Conservation (phyloP, 2,329 filamentous ascomycete species). For the Dactylellina haptotyla region DNA sequence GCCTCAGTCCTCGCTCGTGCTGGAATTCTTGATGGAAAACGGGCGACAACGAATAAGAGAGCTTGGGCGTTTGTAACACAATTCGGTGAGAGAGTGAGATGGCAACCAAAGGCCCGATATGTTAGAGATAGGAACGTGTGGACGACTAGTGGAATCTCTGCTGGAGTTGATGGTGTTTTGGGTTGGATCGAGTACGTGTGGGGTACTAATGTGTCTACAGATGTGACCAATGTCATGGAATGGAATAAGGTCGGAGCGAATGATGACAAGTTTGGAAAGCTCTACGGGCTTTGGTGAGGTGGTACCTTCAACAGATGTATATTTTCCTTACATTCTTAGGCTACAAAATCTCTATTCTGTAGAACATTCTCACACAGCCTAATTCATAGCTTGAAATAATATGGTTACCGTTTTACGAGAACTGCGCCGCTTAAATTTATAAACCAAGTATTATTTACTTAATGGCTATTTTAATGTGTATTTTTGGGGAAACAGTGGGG, state of each 20-base stretch:
- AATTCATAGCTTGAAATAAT: too few species aligned
- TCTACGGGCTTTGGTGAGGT: slow-evolving; percentile 34
- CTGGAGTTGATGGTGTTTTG: slow-evolving; percentile 64
- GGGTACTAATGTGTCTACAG: slow-evolving; percentile 58
- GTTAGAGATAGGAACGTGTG: slow-evolving; percentile 64
- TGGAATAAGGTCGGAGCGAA: slow-evolving; percentile 47
- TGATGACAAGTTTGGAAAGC: slow-evolving; percentile 42
- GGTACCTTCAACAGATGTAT: too few species aligned
- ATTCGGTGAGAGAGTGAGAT: slow-evolving; percentile 63
- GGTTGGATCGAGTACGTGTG: slow-evolving; percentile 62
- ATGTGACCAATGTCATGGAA: slow-evolving; percentile 58
- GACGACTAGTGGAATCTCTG: slow-evolving; percentile 64
- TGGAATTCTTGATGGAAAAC: slow-evolving; percentile 63
- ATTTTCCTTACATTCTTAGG: too few species aligned
- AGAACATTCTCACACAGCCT: too few species aligned
- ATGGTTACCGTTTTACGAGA: too few species aligned
- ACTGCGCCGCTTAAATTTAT: too few species aligned
- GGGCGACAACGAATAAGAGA: slow-evolving; percentile 63
- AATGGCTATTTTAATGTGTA: too few species aligned
- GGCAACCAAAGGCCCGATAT: slow-evolving; percentile 64
- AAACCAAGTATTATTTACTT: too few species aligned
- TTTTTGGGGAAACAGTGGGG: too few species aligned
- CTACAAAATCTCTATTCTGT: too few species aligned
- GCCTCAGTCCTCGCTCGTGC: slow-evolving; percentile 59
- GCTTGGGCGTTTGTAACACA: slow-evolving; percentile 59